Conservation (phyloP, 1,284 basidiomycete genomes). For the Puccinia coronata region DNA sequence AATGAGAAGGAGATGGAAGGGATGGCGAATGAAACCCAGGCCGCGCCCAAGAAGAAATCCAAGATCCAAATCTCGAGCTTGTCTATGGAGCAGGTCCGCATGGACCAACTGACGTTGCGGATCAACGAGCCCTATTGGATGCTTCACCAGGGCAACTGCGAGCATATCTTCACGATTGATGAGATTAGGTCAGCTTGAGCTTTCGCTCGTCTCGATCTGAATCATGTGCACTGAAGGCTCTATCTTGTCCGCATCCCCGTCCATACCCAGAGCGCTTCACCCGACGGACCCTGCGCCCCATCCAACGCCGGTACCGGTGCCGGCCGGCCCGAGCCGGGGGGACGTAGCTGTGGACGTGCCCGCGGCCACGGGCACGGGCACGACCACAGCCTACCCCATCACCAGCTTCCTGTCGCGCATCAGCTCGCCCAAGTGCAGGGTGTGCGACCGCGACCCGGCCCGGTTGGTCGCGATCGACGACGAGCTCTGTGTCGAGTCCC, state of each 20-base stretch:
- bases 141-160: conserved; percentile 74
- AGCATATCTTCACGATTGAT: conserved; percentile 73
- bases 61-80: conserved; percentile 25
- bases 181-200: conserved; percentile 68
- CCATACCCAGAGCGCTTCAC: conserved; percentile 39
- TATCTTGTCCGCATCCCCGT: no score
- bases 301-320: not conserved
- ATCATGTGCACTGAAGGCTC: no score
- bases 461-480: conserved; percentile 69
- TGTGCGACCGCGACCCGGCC: conserved; percentile 70
- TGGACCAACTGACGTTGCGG: conserved; percentile 59
- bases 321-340: not conserved
- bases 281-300: conserved; percentile 13
- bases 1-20: not conserved
- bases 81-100: conserved; percentile 32
- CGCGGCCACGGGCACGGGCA: not conserved
- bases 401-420: conserved; percentile 52
- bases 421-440: conserved; percentile 63
- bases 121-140: conserved; percentile 76
- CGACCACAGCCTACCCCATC: conserved; percentile 51
- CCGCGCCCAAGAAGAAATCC: not conserved
- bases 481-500: conserved; percentile 71
- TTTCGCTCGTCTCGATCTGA: not conserved
- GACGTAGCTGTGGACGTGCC: not conserved
- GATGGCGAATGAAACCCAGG: not conserved